Conservation (phyloP, 192 early-diverging fungal species). For the Phlyctochytrium bullatum region DNA sequence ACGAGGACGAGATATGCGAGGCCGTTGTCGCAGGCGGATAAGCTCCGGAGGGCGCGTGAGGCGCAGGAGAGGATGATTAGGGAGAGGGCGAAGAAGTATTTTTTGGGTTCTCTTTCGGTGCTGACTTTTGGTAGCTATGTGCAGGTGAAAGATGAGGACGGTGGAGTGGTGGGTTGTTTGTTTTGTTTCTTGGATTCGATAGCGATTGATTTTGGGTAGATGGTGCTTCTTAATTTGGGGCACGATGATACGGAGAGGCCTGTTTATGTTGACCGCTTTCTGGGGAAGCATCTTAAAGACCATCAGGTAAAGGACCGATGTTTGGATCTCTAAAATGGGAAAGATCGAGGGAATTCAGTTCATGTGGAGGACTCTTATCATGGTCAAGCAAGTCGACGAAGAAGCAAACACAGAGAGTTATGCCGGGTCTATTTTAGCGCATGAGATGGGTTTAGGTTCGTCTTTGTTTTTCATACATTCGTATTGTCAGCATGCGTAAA, state of each 20-base stretch:
- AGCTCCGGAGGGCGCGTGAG: background rate
- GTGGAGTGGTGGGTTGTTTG: background rate
- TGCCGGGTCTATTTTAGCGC: constrained; percentile 76
- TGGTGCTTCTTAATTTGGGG: constrained; percentile 61
- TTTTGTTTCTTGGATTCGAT: too few relatives aligned
- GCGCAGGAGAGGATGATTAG: background rate
- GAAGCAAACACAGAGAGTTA: constrained; percentile 20
- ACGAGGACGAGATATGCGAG: background rate
- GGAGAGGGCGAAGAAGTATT: background rate
- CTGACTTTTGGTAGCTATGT: background rate
- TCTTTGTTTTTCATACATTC: background rate
- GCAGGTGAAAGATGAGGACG: background rate
- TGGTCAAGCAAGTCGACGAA: constrained; percentile 46
- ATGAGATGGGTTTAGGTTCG: constrained; percentile 79
- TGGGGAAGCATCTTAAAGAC: constrained; percentile 56
- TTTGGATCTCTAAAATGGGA: constrained; percentile 9
- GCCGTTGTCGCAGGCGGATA: background rate
- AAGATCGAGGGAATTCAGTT: constrained; percentile 74
- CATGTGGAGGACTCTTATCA: constrained; percentile 76
- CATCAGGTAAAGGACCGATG: constrained; percentile 50
- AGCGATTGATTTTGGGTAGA: constrained; percentile 1
- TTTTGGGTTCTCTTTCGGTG: background rate
- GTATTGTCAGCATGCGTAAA: constrained; percentile 7
- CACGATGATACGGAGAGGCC: constrained; percentile 53
- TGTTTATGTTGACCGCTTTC: constrained; percentile 54